Evolutionary conservation across 1,284 basidiomycete genomes (phyloP).

Genomic region (Fomitopsis betulina): DNA sequence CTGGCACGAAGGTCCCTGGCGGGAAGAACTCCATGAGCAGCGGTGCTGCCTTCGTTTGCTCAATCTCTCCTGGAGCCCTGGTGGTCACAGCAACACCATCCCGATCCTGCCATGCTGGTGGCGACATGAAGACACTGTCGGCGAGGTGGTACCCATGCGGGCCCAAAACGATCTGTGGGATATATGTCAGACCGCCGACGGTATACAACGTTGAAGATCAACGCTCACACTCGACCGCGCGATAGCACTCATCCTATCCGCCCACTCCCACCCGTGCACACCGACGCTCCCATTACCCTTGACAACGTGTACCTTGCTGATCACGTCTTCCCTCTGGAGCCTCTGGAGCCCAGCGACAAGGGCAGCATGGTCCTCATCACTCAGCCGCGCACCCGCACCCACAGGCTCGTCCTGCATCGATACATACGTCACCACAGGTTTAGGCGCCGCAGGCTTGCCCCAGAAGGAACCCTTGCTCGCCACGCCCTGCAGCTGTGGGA

Average conservation of each 20-base stretch:
- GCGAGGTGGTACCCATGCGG: conserved; percentile 70
- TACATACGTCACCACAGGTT: conserved; percentile 70
- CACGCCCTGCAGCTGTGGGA: conserved; percentile 8
- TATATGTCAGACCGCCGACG: no score
- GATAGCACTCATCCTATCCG: conserved; percentile 58
- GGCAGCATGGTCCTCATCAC: conserved; percentile 44
- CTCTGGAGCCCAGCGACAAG: conserved; percentile 47
- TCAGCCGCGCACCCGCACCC: conserved; percentile 38
- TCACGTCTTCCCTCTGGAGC: conserved; percentile 54
- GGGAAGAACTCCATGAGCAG: conserved; percentile 79
- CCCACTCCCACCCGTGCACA: conserved; percentile 40
- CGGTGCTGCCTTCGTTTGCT: conserved; percentile 7
- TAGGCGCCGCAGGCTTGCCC: conserved; percentile 22
- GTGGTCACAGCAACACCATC: conserved; percentile 10
- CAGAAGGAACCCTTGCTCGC: conserved; percentile 18
- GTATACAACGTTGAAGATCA: neutral
- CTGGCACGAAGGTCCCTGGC: conserved; percentile 62
- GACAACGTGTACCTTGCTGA: conserved; percentile 64
- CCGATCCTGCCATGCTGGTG: conserved; percentile 25
- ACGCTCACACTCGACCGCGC: conserved; percentile 64
- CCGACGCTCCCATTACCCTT: conserved; percentile 36
- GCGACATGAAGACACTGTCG: conserved; percentile 70
- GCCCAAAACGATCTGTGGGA: conserved; percentile 60
- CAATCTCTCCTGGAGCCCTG: neutral
- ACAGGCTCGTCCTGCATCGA: conserved; percentile 54